phyloP scores from a whole-genome alignment of 1,284 basidiomycete genomes.

The Ganoderma sp. region DNA sequence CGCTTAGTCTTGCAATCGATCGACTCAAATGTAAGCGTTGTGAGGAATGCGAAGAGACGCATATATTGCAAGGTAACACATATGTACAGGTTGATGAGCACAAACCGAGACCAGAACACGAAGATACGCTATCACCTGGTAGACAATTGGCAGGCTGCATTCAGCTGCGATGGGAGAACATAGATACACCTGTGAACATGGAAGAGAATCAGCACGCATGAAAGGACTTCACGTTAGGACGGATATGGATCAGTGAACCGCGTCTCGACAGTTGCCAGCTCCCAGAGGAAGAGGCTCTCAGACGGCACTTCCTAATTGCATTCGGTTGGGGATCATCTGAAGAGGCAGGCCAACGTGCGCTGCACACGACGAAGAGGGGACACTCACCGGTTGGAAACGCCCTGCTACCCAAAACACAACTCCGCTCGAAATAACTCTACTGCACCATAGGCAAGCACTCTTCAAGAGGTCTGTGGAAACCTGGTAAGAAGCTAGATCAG shows the following conservation, averaged over 20 bases:
- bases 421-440: too few relatives aligned
- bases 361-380: background rate
- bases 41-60: background rate
- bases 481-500: background rate
- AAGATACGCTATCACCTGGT: background rate
- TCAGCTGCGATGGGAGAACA: background rate
- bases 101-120: background rate
- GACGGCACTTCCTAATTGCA: conserved; percentile 47
- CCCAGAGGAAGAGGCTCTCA: conserved; percentile 39
- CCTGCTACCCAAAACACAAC: too few relatives aligned
- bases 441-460: too few relatives aligned
- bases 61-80: background rate
- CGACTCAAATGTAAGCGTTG: too few relatives aligned
- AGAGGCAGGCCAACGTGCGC: conserved; percentile 1
- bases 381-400: conserved; percentile 16
- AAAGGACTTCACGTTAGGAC: background rate
- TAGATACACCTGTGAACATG: background rate
- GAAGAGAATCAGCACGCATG: background rate
- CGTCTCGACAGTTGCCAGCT: conserved; percentile 42
- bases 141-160: background rate
- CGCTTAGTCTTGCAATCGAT: background rate
- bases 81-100: background rate
- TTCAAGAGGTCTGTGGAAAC: too few relatives aligned
- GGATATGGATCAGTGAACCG: conserved; percentile 40
- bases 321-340: conserved; percentile 43